Evolutionary conservation across 345 rosid species (phyloP), one percentile per base, ranked within the genome.

Genomic region (Euclidium syriacum): DNA sequence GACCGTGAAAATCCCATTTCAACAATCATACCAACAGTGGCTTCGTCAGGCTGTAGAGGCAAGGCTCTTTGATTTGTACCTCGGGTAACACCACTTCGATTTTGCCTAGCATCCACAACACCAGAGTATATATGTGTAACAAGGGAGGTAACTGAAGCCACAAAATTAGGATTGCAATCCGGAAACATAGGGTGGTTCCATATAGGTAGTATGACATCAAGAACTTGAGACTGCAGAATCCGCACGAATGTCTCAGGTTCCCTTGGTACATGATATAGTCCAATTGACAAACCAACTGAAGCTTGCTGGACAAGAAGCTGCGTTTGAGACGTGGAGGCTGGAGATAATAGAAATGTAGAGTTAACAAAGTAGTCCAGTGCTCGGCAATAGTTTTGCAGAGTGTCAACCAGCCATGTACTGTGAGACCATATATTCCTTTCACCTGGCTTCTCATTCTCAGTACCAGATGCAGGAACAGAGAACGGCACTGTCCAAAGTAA

Each of bases 1-100:
- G 86, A 82, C 85, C 97, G 86, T 68, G 95, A 83, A 77, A 92
- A 87, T 30, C 98, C 98, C 98, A 92, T 92, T 75, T 87, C 97
- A 64, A 87, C 94, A 58, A 92, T 92, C 70, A 85, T 87, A 62
- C 91, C 73, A 69, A 92, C 84, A 32, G 87, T 82, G 70, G 80
- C 78, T 74, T 92, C 98, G 68, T 92, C 98, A 34, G 84, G 98
- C 36, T 94, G 95, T 29, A 94, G 92, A 22, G 97, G 91, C 64
- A 82, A 46, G 46, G 83, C 78, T 39, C 88, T 79, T 51, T 87
- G 97, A 70, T 74, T 89, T 67, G 85, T 52, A 72, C 84, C 85
- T 53, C 91, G 87, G 15, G 83, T 53, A 60, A 74, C 74, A 62
- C 91, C 84, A 61, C 66, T 78, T 20, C 85, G 91, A 72, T 66